Evolutionary conservation across 2,329 filamentous ascomycete species (phyloP).

Genomic region (Xylariaceae sp.): DNA sequence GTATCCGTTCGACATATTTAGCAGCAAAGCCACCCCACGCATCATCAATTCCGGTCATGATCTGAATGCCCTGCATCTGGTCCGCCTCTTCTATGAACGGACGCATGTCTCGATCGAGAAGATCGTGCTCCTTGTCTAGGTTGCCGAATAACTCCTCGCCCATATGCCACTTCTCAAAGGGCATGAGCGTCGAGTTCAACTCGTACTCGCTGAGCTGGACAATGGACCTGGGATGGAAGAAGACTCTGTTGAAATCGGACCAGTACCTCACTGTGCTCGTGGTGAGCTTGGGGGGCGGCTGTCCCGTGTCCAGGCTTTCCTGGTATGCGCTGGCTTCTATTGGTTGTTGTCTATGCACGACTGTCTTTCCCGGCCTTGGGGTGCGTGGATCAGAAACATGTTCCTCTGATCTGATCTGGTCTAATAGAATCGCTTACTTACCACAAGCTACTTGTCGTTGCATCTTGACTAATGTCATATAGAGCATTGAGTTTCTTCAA

Average conservation of each 20-base stretch:
- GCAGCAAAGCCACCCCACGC: conserved; percentile 82
- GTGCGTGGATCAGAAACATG: conserved; percentile 7
- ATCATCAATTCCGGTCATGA: conserved; percentile 75
- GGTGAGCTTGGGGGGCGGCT: conserved; percentile 67
- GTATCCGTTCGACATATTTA: conserved; percentile 75
- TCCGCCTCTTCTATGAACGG: conserved; percentile 94
- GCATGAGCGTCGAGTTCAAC: conserved; percentile 77
- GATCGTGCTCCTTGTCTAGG: conserved; percentile 80
- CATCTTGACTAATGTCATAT: conserved; percentile 66
- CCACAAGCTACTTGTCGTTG: conserved; percentile 49
- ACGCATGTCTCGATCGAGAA: conserved; percentile 88
- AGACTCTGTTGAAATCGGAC: conserved; percentile 95
- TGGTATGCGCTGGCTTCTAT: conserved; percentile 81
- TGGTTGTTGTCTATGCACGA: conserved; percentile 71
- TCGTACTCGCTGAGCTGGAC: conserved; percentile 89
- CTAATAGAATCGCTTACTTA: conserved; percentile 27
- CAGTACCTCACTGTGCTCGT: conserved; percentile 85
- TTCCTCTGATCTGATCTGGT: conserved; percentile 15
- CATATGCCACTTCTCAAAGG: conserved; percentile 78
- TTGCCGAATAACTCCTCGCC: conserved; percentile 78
- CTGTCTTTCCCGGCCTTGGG: conserved; percentile 67
- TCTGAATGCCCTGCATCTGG: conserved; percentile 85
- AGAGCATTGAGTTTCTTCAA: conserved; percentile 87
- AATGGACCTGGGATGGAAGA: conserved; percentile 86
- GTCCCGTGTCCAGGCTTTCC: conserved; percentile 75